Evolutionary conservation across 2,329 filamentous ascomycete genomes (phyloP), one percentile per base, ranked within the genome.

Genomic region (Harringtonia lauricola): DNA sequence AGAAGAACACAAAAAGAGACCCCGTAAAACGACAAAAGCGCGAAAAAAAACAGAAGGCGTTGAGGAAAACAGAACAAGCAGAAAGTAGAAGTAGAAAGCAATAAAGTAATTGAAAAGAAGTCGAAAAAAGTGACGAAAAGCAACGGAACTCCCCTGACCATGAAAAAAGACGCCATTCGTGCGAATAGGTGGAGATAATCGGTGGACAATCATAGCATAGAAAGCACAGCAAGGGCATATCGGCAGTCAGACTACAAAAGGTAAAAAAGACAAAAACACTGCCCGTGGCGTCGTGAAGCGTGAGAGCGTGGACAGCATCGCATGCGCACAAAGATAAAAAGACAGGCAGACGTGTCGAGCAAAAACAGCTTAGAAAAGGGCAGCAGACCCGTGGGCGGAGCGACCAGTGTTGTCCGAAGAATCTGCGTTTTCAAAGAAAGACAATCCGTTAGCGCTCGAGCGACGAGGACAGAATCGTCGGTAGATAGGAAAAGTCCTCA

Each of bases 401-500:
- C 46, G 46, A 15, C 44, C 42, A 5, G 44, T 34, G 36, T 47
- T 50, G 28, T 50, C 48, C 1, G 48, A 50, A 4, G 48, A 50
- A 24, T 50, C 48, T 49, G 29, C 8, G 12, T 14, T n/a, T n/a
- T n/a, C n/a, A n/a, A n/a, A n/a, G n/a, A n/a, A n/a, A n/a, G n/a
- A n/a, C n/a, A 14, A 26, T 26, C 24, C 24, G 17, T 30, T 18
- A 33, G 35, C 29, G 31, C 19, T 18, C 8, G 18, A 14, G 15
- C 17, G 2, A 28, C 17, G 15, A 21, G 40, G 15, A 18, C 13
- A 22, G 22, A 17, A 15, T 9, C 8, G 13, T n/a, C 17, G 10
- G 17, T 13, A 22, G 26, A n/a, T 14, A 7, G 13, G 29, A 7
- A 8, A 8, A 15, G n/a, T 14, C 45, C 45, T 19, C 63, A 76